Base-by-base conservation (phyloP, 2,329 filamentous ascomycete genomes). In the Aschersonia sp. region DNA sequence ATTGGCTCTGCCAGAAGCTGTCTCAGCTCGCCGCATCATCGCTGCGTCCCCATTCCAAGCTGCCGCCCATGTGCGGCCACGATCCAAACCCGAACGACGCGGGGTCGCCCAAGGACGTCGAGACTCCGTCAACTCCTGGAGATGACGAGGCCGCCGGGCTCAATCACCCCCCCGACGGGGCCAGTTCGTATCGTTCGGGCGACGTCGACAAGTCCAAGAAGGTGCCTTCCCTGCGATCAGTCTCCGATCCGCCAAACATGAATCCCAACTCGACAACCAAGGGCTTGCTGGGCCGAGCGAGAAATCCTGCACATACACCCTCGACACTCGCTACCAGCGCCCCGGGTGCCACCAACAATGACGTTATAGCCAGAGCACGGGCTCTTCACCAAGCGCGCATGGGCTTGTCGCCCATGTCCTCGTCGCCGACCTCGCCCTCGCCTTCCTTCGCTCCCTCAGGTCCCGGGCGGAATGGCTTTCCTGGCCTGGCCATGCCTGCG, bases 251-350 rank as follows among this genome's bases (percentile, higher is more conserved):
- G 28, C 67, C 71, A 53, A 70, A 67, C 48, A 89, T 94, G 79
- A 86, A 78, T 48, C 69, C 84, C 5, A 89, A 81, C n/a, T 95
- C 89, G n/a, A 92, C 84, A 31, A 82, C 86, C 41, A 71, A 89
- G 4, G 88, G 88, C 41, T 77, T 85, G 50, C 69, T 95, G 58
- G 88, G 82, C 63, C 77, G 68, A 54, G 78, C 76, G 4, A 70
- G 79, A 50, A 70, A 75, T 45, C 78, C 77, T 3, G 60, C 66
- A 28, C 65, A 66, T 10, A 59, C 66, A 9, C 59, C 68, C 4
- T 61, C 65, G 29, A 62, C 61, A 47, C 61, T 66, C 47, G 58
- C 58, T 28, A 59, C 60, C 9, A 55, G 54, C 46, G 50, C 56
- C 40, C 56, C 43, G 28, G 42, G 58, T 44, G 58, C 59, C 28